phyloP scores from a whole-genome alignment of 2,329 filamentous ascomycete species.

The Penicillium sp. region DNA sequence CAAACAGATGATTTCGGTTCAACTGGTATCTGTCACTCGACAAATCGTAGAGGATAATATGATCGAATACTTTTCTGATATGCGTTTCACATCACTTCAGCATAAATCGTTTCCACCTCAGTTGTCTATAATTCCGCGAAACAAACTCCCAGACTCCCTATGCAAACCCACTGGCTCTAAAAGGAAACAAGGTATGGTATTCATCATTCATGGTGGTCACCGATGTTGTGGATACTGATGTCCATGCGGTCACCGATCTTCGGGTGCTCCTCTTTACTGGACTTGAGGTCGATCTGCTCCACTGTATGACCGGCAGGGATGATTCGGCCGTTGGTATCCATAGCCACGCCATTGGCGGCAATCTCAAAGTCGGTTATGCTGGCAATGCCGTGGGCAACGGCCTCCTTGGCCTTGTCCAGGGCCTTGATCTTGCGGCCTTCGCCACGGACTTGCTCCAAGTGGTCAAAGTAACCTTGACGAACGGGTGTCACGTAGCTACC shows the following conservation, averaged over 20 bases:
- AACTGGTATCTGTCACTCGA: slow-evolving; percentile 5
- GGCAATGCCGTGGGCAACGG: slow-evolving; percentile 60
- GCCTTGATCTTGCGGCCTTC: slow-evolving; percentile 65
- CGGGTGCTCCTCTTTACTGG: slow-evolving; percentile 29
- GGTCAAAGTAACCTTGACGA: slow-evolving; percentile 73
- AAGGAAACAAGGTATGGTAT: slow-evolving; percentile 10
- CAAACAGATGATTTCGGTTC: not conserved
- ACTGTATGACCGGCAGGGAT: slow-evolving; percentile 43
- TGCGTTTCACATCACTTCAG: slow-evolving; percentile 15
- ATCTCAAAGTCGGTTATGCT: slow-evolving; percentile 58
- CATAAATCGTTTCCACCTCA: not conserved
- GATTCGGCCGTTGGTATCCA: slow-evolving; percentile 54
- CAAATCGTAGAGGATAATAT: not conserved
- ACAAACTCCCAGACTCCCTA: slow-evolving; percentile 23
- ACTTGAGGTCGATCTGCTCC: not conserved
- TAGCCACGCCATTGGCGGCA: slow-evolving; percentile 57
- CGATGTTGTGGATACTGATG: slow-evolving; percentile 58
- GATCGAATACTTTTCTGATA: not conserved
- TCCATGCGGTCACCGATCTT: slow-evolving; percentile 52
- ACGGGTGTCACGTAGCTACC: slow-evolving; percentile 82
- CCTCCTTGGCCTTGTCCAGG: slow-evolving; percentile 60
- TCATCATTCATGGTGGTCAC: slow-evolving; percentile 39
- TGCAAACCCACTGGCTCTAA: slow-evolving; percentile 14
- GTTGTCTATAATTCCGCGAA: slow-evolving; percentile 15
- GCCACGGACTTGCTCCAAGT: slow-evolving; percentile 66